Percentiles rank a stretch among this genome's conserved stretches.
Conservation (phyloP, 306 rosid species). For the Cucumis hystrix region DNA sequence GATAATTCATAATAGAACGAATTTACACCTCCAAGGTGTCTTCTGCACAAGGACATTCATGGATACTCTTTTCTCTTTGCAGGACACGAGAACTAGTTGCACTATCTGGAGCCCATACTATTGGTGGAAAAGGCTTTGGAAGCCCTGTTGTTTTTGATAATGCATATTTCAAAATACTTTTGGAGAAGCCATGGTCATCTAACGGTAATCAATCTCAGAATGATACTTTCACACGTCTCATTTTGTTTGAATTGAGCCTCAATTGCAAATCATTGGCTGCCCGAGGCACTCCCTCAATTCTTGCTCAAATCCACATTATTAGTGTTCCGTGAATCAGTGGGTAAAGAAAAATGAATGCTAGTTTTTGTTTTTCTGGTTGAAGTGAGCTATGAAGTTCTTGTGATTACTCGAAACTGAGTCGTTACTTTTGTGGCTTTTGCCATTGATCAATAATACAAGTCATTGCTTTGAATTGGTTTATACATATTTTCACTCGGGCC, state of each 20-base stretch:
- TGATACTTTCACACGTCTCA: not conserved
- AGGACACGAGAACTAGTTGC: constrained; percentile 89
- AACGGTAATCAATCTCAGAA: constrained; percentile 34
- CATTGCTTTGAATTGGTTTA: not conserved
- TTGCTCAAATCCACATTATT: not conserved
- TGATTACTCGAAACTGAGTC: not conserved
- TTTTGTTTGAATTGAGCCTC: not conserved
- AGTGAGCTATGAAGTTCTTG: not conserved
- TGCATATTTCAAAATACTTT: constrained; percentile 77
- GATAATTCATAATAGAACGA: not conserved
- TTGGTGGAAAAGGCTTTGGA: constrained; percentile 93
- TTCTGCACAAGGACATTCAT: not conserved
- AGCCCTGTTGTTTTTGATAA: constrained; percentile 69
- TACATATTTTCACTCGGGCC: not conserved
- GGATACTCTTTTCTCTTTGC: constrained; percentile 13
- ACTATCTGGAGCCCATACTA: constrained; percentile 90
- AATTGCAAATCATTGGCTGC: not conserved
- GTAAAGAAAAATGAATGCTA: not conserved
- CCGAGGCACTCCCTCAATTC: not conserved
- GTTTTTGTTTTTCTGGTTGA: not conserved
- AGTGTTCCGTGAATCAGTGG: not conserved
- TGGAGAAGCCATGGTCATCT: constrained; percentile 61
- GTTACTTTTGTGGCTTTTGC: not conserved
- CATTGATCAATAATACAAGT: not conserved
- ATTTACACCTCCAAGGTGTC: not conserved